These are phyloP conservation scores for Phytopythium helicoides DNA, from an alignment of 352 stramenopile genomes.

Conservation along the genomic window DNA sequence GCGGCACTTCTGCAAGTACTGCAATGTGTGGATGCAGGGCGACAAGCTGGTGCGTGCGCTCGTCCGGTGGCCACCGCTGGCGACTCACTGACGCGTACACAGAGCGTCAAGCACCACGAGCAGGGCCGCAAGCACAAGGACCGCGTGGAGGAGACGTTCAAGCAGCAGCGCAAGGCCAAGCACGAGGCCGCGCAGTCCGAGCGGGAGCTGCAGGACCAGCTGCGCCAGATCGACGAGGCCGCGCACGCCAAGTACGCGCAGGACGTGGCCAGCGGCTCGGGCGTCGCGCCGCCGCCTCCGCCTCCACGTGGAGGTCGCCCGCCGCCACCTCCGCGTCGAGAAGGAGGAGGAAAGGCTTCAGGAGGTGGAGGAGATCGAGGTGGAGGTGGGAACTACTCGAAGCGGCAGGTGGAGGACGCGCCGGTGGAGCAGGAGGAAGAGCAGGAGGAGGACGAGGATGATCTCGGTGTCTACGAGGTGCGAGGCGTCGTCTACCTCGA, in stretches of 20 bases:
- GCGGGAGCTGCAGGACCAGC: conserved; percentile 57
- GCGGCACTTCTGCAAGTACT: conserved; percentile 85
- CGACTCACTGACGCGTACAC: no score
- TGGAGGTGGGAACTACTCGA: not conserved
- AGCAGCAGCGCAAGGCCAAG: conserved; percentile 72
- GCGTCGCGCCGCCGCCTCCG: conserved; percentile 29
- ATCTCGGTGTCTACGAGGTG: conserved; percentile 69
- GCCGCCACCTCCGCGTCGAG: not conserved
- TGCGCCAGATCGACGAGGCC: conserved; percentile 69
- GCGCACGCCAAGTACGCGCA: conserved; percentile 58
- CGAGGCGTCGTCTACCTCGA: conserved; percentile 76
- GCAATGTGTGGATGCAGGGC: conserved; percentile 86
- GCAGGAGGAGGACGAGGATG: conserved; percentile 57
- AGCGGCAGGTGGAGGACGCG: not conserved
- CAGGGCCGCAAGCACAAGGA: conserved; percentile 75
- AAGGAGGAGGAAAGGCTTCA: not conserved
- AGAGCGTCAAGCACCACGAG: conserved; percentile 86
- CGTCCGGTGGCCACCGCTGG: no score
- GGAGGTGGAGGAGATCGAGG: no score
- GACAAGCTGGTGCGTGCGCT: conserved; percentile 72
- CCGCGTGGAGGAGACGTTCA: conserved; percentile 64
- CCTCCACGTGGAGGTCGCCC: conserved; percentile 6
- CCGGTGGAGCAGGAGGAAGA: conserved; percentile 5
- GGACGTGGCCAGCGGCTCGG: conserved; percentile 36
- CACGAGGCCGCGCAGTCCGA: conserved; percentile 52